phyloP scores from a whole-genome alignment of 805 yeast species.

The Monosporozyma aquatica region DNA sequence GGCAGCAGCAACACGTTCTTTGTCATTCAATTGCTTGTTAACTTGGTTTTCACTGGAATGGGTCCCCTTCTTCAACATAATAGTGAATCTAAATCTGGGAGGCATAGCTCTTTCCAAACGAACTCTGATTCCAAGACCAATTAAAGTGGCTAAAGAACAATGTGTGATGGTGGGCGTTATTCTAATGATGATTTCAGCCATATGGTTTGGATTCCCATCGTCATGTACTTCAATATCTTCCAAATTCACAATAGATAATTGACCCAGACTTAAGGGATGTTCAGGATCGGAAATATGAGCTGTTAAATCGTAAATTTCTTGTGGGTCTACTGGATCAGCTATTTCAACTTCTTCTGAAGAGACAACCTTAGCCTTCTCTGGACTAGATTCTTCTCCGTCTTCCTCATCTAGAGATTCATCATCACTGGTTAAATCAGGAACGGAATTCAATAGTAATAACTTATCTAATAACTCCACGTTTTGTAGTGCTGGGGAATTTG shows the following conservation, averaged over 20 bases:
- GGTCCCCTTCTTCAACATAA: slow-evolving; percentile 78
- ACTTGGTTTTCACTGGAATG: slow-evolving; percentile 96
- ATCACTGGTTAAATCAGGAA: slow-evolving; percentile 21
- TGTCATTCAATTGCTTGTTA: slow-evolving; percentile 92
- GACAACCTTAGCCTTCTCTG: no score
- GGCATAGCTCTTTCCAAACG: slow-evolving; percentile 85
- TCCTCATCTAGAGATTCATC: slow-evolving; percentile 14
- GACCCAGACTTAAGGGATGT: slow-evolving; percentile 91
- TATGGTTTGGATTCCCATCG: slow-evolving; percentile 40
- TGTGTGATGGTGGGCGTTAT: slow-evolving; percentile 98
- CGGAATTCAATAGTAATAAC: slow-evolving; percentile 16
- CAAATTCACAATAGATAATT: slow-evolving; percentile 83
- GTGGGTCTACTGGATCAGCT: slow-evolving; percentile 67
- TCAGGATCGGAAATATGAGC: slow-evolving; percentile 92
- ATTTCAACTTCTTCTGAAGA: slow-evolving; percentile 18
- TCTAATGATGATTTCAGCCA: slow-evolving; percentile 68
- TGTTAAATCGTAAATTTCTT: slow-evolving; percentile 80
- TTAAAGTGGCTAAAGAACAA: slow-evolving; percentile 90
- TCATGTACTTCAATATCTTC: slow-evolving; percentile 67
- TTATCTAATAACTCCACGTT: slow-evolving; percentile 26
- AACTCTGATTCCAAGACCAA: slow-evolving; percentile 90
- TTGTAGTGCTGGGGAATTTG: slow-evolving; percentile 19
- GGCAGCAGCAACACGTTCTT: slow-evolving; percentile 97
- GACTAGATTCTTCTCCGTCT: slow-evolving; percentile 7
- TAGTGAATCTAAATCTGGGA: slow-evolving; percentile 68